A percentile compares a stretch with the other conserved stretches of the same genome.
Evolutionary conservation across 768 basidiomycete species (phyloP).

Genomic region (Calocera viscosa): DNA sequence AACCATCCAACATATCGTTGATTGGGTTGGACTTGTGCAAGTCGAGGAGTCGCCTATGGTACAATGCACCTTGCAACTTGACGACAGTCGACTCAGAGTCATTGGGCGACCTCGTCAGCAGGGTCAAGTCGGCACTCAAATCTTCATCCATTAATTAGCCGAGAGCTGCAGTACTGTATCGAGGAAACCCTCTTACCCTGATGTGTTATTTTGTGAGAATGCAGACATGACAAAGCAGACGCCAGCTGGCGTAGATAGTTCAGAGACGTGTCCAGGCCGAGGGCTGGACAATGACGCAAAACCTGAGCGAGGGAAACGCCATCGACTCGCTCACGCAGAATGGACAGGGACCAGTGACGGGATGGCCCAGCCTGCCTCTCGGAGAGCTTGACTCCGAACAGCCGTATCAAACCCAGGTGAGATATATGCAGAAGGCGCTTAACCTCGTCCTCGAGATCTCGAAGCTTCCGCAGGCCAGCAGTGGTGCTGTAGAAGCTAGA

Average conservation of each 20-base stretch:
- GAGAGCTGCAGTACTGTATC: not conserved
- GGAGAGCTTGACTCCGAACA: not conserved
- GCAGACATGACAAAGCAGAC: conserved; percentile 21
- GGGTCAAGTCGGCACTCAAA: conserved; percentile 20
- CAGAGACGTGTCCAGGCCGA: conserved; percentile 11
- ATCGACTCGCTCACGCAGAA: not conserved
- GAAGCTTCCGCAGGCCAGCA: not conserved
- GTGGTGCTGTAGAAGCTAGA: not conserved
- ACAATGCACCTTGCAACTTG: conserved; percentile 63
- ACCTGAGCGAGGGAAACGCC: not conserved
- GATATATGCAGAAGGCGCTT: not conserved
- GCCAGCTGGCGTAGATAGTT: conserved; percentile 22
- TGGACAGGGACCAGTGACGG: not conserved
- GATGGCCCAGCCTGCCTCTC: not conserved
- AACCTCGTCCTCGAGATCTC: not conserved
- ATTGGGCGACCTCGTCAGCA: conserved; percentile 23
- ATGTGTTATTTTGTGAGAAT: conserved; percentile 19
- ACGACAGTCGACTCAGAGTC: conserved; percentile 47
- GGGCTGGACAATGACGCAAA: not conserved
- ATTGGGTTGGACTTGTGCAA: conserved; percentile 67
- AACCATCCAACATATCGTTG: not conserved
- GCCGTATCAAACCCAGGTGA: not conserved
- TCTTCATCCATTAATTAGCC: conserved; percentile 11
- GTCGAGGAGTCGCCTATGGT: conserved; percentile 60
- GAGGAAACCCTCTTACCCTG: conserved; percentile 17